Base-by-base conservation (phyloP, 768 basidiomycete genomes). In the Collybiopsis confluens region DNA sequence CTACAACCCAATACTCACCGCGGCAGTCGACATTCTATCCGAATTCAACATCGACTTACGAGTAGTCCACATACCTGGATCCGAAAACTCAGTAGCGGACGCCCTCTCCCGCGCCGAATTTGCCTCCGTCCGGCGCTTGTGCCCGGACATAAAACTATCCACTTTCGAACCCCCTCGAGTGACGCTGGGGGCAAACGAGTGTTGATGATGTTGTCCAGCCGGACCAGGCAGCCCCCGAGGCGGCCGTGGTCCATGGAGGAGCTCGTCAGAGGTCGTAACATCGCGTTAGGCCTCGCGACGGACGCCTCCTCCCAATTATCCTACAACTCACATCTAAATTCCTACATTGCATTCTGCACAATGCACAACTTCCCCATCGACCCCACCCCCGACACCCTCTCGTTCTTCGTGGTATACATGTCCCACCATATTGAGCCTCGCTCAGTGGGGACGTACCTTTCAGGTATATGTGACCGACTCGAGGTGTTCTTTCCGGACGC, bases 241-340 rank as follows among this genome's bases (percentile, higher is more conserved):
- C 42, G 23, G 27, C 56, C 68, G 16, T 75, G 75, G 73, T 45
- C 69, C 4, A 24, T 45, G 0, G 66, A 75, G 36, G 57, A 60
- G 3, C 63, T 76, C 3, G 18, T 65, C 1, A 65, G 60, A 48
- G 65, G 67, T 41, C 36, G 56, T 15, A 57, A 65, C 0, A 56
- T 71, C 11, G 59, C 61, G 0, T 61, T 70, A 11, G 68, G 66
- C 5, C 15, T 58, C 18, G 56, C 69, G 0, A 46, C 68, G n/a
- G 60, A 65, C 20, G 4, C 16, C 2, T 57, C 56, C 1, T 60
- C 65, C 0, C 0, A 11, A 1, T 1, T 3, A 4, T 36, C 62
- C 1, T 71, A 70, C 50, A 48, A 57, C 0, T 66, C 66, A 1
- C 51, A 54, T 21, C 49, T 68, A 13, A 61, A 68, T 5, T 65